Base-by-base conservation (phyloP, 1,284 basidiomycete genomes). In the Gomphus sp. region DNA sequence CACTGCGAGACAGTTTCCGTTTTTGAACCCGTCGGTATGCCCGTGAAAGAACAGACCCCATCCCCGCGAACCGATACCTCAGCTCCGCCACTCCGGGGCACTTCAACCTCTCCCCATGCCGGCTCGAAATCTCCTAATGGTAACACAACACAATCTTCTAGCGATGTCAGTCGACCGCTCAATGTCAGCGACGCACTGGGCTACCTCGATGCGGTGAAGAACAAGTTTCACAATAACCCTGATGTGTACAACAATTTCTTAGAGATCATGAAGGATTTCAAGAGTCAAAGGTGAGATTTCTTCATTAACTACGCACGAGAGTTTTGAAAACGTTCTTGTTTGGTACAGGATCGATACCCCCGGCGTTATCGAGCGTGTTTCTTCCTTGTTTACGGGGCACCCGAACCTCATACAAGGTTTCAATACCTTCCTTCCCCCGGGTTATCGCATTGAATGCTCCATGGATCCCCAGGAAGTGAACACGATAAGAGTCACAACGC, bases 261-360 rank as follows among this genome's bases (percentile, higher is more conserved):
- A 67, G 94, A 97, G 68, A 96, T 98, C 64, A 98, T 98, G 95
- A 98, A 98, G 73, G 94, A 98, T 69, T 96, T 96, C 73, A 96
- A 96, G 74, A 89, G 87, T 60, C 89, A 94, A 66, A 74, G 83
- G 93, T 95, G 67, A 67, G 85, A 44, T 31, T 34, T 52, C 43
- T 12, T 39, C 36, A 12, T 33, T 22, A 14, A 2, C 36, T 48
- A n/a, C 3, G n/a, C 5, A 28, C 9, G 4, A 28, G 4, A 22
- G 22, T 25, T 25, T 47, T 25, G 12, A 4, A n/a, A 47, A 47
- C 22, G 18, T 28, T 28, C 41, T 16, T 63, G n/a, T 55, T 41
- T 41, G 25, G 11, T 49, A 31, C 67, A 96, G 93, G 54, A 98
- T 99, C 72, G 95, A 98, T 75, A 98, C 95, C 0, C 94, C 94